Percentiles rank a stretch among this genome's conserved stretches.
These are phyloP conservation scores for Vigna hirtella DNA, from an alignment of 306 rosid genomes.

Conservation along the genomic window DNA sequence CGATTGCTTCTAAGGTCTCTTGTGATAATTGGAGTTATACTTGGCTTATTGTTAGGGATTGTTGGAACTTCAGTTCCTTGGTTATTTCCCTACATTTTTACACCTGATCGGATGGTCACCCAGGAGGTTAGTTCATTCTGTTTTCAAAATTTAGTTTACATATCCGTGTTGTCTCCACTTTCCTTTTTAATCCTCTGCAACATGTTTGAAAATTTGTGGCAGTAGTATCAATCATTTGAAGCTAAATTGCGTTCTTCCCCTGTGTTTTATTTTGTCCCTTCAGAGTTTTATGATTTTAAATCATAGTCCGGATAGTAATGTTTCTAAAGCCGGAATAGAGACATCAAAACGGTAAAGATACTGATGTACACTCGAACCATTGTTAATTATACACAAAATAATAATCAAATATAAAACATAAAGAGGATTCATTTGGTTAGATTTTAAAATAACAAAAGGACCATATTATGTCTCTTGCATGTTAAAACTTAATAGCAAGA, in stretches of 20 bases:
- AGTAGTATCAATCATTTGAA: slow-evolving; percentile 7
- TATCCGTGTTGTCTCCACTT: slow-evolving; percentile 1
- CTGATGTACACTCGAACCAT: neutral
- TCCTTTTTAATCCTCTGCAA: neutral
- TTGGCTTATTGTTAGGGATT: slow-evolving; percentile 70
- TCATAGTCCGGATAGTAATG: slow-evolving; percentile 1
- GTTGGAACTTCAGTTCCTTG: slow-evolving; percentile 81
- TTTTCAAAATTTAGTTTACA: slow-evolving; percentile 12
- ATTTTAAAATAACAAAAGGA: neutral
- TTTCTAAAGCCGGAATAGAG: neutral
- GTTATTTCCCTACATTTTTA: slow-evolving; percentile 80
- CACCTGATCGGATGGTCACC: slow-evolving; percentile 74
- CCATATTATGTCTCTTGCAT: neutral
- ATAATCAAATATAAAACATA: neutral
- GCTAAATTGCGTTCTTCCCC: slow-evolving; percentile 9
- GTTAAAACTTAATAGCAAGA: neutral
- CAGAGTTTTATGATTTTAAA: slow-evolving; percentile 2
- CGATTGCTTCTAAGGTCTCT: slow-evolving; percentile 83
- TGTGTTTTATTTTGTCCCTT: slow-evolving; percentile 5
- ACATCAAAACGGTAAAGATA: neutral
- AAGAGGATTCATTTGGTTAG: neutral
- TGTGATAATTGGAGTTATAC: slow-evolving; percentile 66
- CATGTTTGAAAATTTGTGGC: slow-evolving; percentile 23
- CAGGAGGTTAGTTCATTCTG: slow-evolving; percentile 67
- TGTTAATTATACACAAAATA: neutral